A percentile compares a stretch with the other conserved stretches of the same genome.
These are phyloP conservation scores for Curvularia eragrostidis DNA, from an alignment of 2,329 filamentous ascomycete genomes.

Conservation along the genomic window DNA sequence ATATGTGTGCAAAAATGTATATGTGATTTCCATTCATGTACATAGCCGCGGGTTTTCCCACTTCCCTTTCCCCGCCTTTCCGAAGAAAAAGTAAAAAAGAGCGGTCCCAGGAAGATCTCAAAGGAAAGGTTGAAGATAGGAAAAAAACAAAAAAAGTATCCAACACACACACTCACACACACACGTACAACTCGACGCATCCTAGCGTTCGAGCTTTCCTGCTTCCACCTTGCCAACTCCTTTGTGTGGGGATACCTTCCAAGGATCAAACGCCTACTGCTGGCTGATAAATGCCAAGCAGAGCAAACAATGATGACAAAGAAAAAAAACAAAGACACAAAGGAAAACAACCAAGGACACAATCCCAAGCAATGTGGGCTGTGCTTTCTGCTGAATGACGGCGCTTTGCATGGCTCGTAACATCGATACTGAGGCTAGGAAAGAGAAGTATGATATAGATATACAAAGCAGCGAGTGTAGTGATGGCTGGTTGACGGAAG, in stretches of 20 bases:
- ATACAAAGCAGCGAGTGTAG: constrained; percentile 23
- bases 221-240: not conserved
- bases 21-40: constrained; percentile 1
- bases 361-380: constrained; percentile 8
- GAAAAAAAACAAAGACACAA: constrained; percentile 4
- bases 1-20: not conserved
- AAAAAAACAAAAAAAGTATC: not conserved
- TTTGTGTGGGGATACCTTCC: not conserved
- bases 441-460: constrained; percentile 17
- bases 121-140: not conserved
- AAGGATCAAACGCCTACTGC: constrained; percentile 1
- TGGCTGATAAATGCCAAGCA: constrained; percentile 11
- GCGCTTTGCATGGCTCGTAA: constrained; percentile 25
- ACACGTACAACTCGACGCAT: not conserved
- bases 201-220: not conserved
- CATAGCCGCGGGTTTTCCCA: not conserved
- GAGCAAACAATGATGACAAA: not conserved
- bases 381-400: constrained; percentile 14
- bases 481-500: constrained; percentile 6
- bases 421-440: constrained; percentile 18
- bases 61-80: not conserved
- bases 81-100: not conserved
- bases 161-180: not conserved
- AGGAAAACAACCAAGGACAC: constrained; percentile 5
- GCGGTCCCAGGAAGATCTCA: not conserved